A percentile compares a stretch with the other conserved stretches of the same genome.
Conservation (phyloP, 2,329 filamentous ascomycete species). For the Phaeosphaeriaceae sp. region DNA sequence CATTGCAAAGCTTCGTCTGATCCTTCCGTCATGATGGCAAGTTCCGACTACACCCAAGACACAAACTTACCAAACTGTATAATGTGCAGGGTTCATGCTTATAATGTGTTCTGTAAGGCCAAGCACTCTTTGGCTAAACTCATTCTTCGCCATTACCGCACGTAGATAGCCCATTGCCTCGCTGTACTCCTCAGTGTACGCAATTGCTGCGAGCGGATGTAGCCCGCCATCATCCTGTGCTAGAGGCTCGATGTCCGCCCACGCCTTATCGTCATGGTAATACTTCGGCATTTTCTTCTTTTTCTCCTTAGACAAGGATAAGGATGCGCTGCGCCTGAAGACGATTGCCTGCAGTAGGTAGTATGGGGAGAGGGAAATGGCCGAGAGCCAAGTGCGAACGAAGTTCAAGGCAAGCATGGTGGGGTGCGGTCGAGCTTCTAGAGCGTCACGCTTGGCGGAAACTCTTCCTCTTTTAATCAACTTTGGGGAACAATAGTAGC, state of each 20-base stretch:
- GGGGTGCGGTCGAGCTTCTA: conserved; percentile 15
- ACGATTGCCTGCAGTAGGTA: conserved; percentile 12
- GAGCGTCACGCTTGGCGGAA: conserved; percentile 19
- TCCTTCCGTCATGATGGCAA: conserved; percentile 4
- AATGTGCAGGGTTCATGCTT: conserved; percentile 91
- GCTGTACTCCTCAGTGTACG: conserved; percentile 86
- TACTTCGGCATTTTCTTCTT: conserved; percentile 32
- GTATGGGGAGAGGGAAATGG: conserved; percentile 18
- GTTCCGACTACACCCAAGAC: conserved; percentile 1
- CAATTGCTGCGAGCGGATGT: conserved; percentile 85
- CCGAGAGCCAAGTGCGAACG: conserved; percentile 20
- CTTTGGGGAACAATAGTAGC: conserved; percentile 25
- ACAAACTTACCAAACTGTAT: conserved; percentile 83
- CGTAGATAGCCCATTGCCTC: conserved; percentile 94
- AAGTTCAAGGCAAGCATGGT: conserved; percentile 21
- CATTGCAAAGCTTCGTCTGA: background rate
- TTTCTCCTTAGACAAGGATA: conserved; percentile 1
- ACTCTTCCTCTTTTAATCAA: conserved; percentile 13
- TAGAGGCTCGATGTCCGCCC: conserved; percentile 85
- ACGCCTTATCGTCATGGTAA: conserved; percentile 73
- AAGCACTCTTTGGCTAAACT: conserved; percentile 79
- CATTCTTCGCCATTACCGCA: conserved; percentile 88
- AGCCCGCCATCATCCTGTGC: conserved; percentile 78
- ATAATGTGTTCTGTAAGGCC: conserved; percentile 89
- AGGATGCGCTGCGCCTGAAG: background rate